A percentile compares a stretch with the other conserved stretches of the same genome.
Conservation (phyloP, 208 protist species). For the Acanthamoeba culbertsoni region DNA sequence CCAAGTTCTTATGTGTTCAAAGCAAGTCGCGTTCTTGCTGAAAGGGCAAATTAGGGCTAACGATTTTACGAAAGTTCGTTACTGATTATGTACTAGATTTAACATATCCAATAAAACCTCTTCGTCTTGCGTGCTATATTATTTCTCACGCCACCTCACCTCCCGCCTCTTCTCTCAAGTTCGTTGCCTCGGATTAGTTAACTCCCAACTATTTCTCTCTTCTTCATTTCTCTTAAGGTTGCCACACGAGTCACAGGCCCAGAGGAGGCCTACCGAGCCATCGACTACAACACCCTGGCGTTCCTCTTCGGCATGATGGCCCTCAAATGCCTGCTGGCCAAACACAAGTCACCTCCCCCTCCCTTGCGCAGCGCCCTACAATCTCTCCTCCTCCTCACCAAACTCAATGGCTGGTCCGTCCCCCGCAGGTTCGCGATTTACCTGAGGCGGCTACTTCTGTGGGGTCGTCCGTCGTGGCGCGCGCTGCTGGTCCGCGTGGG, state of each 20-base stretch:
- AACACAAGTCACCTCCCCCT: not conserved
- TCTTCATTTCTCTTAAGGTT: not conserved
- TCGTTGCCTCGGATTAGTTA: too few species aligned
- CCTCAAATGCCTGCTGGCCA: not conserved
- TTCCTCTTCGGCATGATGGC: constrained; percentile 36
- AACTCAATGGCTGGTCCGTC: not conserved
- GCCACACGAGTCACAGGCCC: not conserved
- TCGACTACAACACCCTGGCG: not conserved
- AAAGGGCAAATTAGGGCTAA: too few species aligned
- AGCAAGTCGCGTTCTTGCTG: too few species aligned
- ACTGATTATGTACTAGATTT: too few species aligned
- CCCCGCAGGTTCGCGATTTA: not conserved
- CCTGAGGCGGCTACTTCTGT: not conserved
- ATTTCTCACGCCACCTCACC: too few species aligned
- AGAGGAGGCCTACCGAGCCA: not conserved
- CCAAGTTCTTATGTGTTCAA: not conserved
- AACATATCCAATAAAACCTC: too few species aligned
- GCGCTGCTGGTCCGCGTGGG: not conserved
- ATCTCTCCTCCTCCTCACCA: not conserved
- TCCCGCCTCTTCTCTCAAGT: too few species aligned
- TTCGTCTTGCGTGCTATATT: too few species aligned
- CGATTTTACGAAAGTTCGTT: too few species aligned
- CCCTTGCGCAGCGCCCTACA: not conserved
- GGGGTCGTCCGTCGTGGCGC: not conserved
- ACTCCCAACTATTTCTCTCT: not conserved